Evolutionary conservation across 2,329 filamentous ascomycete species (phyloP), one percentile per base, ranked within the genome.

Genomic region (Ciborinia camelliae): DNA sequence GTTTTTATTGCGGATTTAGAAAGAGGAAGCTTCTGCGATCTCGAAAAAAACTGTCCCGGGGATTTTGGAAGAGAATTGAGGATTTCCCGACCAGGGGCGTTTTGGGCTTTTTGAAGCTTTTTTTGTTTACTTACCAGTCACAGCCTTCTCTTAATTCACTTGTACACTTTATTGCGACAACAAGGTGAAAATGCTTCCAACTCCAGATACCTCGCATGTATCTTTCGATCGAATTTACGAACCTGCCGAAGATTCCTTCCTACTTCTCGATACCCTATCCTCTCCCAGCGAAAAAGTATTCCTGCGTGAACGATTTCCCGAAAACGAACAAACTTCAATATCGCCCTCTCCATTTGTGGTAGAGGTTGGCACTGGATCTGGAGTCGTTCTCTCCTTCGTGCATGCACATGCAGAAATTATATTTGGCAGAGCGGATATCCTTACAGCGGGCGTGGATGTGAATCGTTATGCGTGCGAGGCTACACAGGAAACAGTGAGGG

Each of bases 161-260:
- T 48, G 39, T 12, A n/a, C 32, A 55, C 14, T 45, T 26, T 23
- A 15, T 47, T 47, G 41, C 30, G 41, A 54, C n/a, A 62, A 48
- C 43, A 15, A 37, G 23, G 23, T 26, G 35, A 52, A 43, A 35
- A 97, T 97, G 93, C 86, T 99, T 35, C 93, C 94, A 12, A 99
- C 95, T 0, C 95, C 95, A 18, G 91, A 91, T 65, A 99, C 95
- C 3, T 90, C 90, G 28, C 95, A 99, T 79, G 91, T 98, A 66
- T 86, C 89, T 63, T 96, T 93, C 78, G 86, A 91, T 76, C 87
- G 89, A 63, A 88, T 98, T 71, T 99, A 99, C 79, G 93, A 97
- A 75, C 95, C 95, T 43, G 90, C 94, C 14, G 95, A 99, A 78
- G 95, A 99, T 79, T 97, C 93, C 6, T 99, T 92, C 75, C 85